These are phyloP conservation scores for Solanum tacnaense DNA, from an alignment of 257 asterid species.

Conservation along the genomic window DNA sequence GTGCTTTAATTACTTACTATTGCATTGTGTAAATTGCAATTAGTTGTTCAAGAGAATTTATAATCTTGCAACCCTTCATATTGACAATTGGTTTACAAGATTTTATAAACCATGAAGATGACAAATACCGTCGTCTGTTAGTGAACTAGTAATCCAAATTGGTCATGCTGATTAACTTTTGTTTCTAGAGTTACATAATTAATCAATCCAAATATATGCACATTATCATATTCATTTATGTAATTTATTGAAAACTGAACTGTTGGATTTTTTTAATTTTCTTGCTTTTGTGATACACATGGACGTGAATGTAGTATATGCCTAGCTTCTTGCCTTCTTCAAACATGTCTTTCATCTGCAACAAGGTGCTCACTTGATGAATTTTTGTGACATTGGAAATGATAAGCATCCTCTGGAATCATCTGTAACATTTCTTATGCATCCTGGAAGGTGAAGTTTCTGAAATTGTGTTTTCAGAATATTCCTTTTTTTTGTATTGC, in stretches of 20 bases:
- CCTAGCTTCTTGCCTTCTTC: not conserved
- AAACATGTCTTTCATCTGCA: not conserved
- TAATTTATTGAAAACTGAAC: not conserved
- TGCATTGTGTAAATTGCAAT: not conserved
- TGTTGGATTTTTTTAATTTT: not conserved
- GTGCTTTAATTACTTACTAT: not conserved
- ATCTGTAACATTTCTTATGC: not conserved
- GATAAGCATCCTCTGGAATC: not conserved
- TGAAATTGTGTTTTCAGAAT: not conserved
- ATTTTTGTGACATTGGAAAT: not conserved
- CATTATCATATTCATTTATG: not conserved
- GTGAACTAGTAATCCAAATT: not conserved
- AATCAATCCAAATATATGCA: not conserved
- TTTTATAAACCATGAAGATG: not conserved
- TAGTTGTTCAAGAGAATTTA: not conserved
- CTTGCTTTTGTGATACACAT: not conserved
- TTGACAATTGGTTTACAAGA: not conserved
- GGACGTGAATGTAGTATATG: not conserved
- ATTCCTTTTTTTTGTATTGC: constrained; percentile 10
- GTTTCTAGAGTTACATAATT: not conserved
- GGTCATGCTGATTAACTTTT: not conserved
- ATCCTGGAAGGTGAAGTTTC: not conserved
- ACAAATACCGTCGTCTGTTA: not conserved
- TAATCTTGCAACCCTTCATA: not conserved
- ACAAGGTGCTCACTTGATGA: not conserved